These are phyloP conservation scores for Hypoxylon cercidicola DNA, from an alignment of 495 filamentous ascomycete species.

Conservation along the genomic window DNA sequence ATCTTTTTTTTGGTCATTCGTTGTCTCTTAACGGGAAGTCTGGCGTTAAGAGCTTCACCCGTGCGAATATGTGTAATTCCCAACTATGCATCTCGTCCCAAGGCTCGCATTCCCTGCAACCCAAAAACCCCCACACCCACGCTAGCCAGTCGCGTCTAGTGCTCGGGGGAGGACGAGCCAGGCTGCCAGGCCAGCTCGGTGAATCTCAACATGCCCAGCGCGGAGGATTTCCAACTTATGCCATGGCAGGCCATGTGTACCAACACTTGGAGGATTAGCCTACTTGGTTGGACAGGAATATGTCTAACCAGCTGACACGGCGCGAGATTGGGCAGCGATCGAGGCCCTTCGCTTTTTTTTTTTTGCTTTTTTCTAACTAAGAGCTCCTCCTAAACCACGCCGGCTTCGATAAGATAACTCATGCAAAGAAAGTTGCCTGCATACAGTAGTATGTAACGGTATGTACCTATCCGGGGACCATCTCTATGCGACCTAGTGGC, in stretches of 20 bases:
- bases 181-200: constrained; percentile 13
- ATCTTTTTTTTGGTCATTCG: background rate
- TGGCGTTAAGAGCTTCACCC: too few relatives aligned
- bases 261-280: constrained; percentile 20
- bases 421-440: constrained; percentile 25
- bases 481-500: constrained; percentile 11
- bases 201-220: constrained; percentile 10
- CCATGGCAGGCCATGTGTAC: constrained; percentile 18
- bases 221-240: constrained; percentile 22
- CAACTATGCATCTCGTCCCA: constrained; percentile 11
- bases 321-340: constrained; percentile 37
- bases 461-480: constrained; percentile 17
- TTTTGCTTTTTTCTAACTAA: constrained; percentile 3
- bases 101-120: constrained; percentile 11
- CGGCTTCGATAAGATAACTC: constrained; percentile 7
- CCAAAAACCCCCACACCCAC: constrained; percentile 18
- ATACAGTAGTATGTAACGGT: constrained; percentile 7
- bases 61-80: too few relatives aligned
- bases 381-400: background rate
- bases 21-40: constrained; percentile 21
- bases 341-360: constrained; percentile 12
- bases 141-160: constrained; percentile 23
- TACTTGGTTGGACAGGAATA: constrained; percentile 1
- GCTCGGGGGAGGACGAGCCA: too few relatives aligned
- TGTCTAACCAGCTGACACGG: constrained; percentile 9